Conservation (phyloP, 768 basidiomycete genomes). For the Nidularia pulvinata region DNA sequence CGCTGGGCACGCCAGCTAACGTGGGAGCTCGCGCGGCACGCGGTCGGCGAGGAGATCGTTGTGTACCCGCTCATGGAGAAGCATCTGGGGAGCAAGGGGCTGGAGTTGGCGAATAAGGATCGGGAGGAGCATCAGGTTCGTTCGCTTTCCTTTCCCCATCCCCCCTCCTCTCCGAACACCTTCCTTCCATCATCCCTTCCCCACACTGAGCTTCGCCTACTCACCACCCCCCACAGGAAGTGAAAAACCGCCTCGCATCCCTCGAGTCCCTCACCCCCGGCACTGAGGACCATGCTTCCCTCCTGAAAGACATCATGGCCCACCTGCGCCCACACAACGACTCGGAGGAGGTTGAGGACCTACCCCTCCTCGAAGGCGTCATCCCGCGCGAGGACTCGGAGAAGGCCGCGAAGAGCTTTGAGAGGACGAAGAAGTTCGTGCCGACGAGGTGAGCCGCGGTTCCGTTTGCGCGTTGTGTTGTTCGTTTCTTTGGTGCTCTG, state of each 20-base stretch:
- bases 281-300: constrained; percentile 35
- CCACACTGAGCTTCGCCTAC: too few species aligned
- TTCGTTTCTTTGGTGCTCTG: background rate
- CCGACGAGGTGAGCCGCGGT: constrained; percentile 48
- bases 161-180: background rate
- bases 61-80: constrained; percentile 65
- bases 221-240: constrained; percentile 12
- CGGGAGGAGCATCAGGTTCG: constrained; percentile 54
- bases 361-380: constrained; percentile 50
- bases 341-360: constrained; percentile 55
- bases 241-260: constrained; percentile 37
- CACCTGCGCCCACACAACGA: constrained; percentile 54
- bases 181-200: background rate
- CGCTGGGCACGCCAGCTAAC: constrained; percentile 56
- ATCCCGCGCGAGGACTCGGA: constrained; percentile 42
- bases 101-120: constrained; percentile 51
- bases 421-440: constrained; percentile 58
- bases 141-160: background rate
- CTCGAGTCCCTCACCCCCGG: constrained; percentile 45
- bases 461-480: background rate
- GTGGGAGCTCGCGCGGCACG: constrained; percentile 64
- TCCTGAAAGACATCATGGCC: constrained; percentile 44
- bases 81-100: constrained; percentile 50
- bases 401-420: constrained; percentile 44
- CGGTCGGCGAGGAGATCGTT: constrained; percentile 62